These are phyloP conservation scores for Arthrocladium fulminans DNA, from an alignment of 2,329 filamentous ascomycete genomes.

Conservation along the genomic window DNA sequence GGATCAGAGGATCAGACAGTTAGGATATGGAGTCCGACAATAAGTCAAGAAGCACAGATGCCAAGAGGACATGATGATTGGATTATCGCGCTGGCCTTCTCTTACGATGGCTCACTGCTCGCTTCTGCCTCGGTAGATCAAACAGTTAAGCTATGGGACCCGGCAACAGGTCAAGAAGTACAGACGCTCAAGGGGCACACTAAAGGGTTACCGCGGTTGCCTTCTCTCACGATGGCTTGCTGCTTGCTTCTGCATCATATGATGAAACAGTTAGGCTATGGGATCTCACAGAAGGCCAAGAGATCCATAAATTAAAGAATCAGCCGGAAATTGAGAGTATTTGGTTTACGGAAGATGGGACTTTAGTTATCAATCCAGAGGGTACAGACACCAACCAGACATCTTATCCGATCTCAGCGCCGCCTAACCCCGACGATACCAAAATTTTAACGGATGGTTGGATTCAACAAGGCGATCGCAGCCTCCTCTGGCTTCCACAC, in stretches of 20 bases:
- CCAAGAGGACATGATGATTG: constrained; percentile 20
- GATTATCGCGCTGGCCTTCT: constrained; percentile 21
- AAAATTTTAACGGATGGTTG: not conserved
- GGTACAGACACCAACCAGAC: not conserved
- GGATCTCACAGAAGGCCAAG: constrained; percentile 12
- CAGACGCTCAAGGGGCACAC: no score
- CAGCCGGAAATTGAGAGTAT: not conserved
- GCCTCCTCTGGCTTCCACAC: constrained; percentile 3
- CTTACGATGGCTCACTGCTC: constrained; percentile 16
- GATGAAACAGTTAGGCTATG: constrained; percentile 19
- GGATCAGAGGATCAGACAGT: no score
- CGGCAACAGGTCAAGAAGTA: no score
- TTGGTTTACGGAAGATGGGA: not conserved
- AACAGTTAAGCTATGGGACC: no score
- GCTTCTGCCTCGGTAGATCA: constrained; percentile 14
- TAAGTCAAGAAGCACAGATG: constrained; percentile 12
- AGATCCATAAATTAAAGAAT: constrained; percentile 14
- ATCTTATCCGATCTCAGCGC: not conserved
- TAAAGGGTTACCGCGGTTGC: no score
- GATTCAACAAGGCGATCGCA: not conserved
- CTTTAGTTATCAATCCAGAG: not conserved
- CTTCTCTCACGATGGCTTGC: no score
- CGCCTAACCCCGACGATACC: not conserved
- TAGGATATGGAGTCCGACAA: constrained; percentile 16
- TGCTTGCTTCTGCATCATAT: no score